phyloP scores from a whole-genome alignment of 1,284 basidiomycete species.

The Cryptococcus sp. region DNA sequence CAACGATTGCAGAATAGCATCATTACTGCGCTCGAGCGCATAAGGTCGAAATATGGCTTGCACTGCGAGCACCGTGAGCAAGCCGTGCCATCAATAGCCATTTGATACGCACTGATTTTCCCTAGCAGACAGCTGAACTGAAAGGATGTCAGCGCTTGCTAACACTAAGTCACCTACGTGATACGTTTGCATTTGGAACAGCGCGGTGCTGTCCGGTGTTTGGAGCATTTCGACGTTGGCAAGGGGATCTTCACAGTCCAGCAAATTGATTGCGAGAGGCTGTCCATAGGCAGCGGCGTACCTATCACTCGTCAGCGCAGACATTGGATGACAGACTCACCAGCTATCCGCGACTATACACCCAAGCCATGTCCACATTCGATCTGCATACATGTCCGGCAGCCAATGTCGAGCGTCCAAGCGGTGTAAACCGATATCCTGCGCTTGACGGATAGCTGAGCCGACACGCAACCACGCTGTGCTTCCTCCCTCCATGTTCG shows the following conservation, averaged over 20 bases:
- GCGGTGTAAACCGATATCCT: constrained; percentile 20
- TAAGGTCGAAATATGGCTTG: constrained; percentile 15
- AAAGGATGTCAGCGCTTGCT: no score
- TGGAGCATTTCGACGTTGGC: constrained; percentile 9
- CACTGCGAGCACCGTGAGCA: constrained; percentile 6
- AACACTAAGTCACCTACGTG: no score
- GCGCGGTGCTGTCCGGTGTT: constrained; percentile 8
- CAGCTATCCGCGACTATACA: constrained; percentile 15
- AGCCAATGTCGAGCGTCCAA: constrained; percentile 11
- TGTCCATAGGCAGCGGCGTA: constrained; percentile 14
- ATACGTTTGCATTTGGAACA: constrained; percentile 8
- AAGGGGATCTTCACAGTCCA: constrained; percentile 16
- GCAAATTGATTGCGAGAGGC: constrained; percentile 11
- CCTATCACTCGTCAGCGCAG: constrained; percentile 3
- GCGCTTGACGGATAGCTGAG: constrained; percentile 14
- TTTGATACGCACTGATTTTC: constrained; percentile 7
- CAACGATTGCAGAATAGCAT: constrained; percentile 5
- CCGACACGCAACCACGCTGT: constrained; percentile 14
- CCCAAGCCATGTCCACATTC: constrained; percentile 12
- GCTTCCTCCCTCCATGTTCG: constrained; percentile 19
- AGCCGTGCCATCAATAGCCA: neutral
- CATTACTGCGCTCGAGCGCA: constrained; percentile 10
- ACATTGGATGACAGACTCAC: constrained; percentile 4
- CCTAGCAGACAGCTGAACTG: constrained; percentile 16
- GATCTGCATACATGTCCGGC: constrained; percentile 16